phyloP scores from a whole-genome alignment of 2,329 filamentous ascomycete genomes.

The Fusarium gaditjirri region DNA sequence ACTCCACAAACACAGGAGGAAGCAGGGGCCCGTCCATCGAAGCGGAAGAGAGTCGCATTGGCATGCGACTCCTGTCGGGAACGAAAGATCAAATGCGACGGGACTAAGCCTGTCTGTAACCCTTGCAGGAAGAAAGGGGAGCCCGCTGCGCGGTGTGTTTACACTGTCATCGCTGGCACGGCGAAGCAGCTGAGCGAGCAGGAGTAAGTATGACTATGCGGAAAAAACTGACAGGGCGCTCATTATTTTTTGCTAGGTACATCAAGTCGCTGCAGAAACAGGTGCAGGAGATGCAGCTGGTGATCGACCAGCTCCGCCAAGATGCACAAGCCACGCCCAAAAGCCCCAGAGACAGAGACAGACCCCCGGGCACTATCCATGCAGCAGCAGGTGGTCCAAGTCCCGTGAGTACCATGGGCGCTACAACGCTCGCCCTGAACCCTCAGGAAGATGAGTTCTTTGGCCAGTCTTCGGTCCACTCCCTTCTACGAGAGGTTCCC shows the following conservation, averaged over 20 bases:
- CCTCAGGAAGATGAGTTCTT: background rate
- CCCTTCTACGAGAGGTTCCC: conserved; percentile 1
- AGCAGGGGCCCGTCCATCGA: background rate
- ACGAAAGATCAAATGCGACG: conserved; percentile 11
- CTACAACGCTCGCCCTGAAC: background rate
- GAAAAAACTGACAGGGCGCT: too few relatives aligned
- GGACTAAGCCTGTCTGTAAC: background rate
- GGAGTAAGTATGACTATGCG: background rate
- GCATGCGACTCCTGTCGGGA: conserved; percentile 13
- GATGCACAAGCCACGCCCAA: background rate
- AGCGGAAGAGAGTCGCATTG: conserved; percentile 8
- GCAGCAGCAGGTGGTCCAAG: background rate
- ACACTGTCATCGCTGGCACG: background rate
- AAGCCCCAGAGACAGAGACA: background rate
- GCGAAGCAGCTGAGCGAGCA: background rate
- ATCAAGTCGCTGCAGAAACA: background rate
- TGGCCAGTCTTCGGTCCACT: conserved; percentile 1
- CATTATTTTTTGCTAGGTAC: background rate
- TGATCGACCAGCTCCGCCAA: background rate
- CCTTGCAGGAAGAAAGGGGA: conserved; percentile 7
- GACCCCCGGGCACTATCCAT: background rate
- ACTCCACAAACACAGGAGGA: background rate
- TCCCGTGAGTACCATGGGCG: conserved; percentile 15
- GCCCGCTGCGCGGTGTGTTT: background rate
- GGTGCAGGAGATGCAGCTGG: background rate